Conservation (phyloP, 768 basidiomycete genomes). For the Agaricus sinodeliciosus region DNA sequence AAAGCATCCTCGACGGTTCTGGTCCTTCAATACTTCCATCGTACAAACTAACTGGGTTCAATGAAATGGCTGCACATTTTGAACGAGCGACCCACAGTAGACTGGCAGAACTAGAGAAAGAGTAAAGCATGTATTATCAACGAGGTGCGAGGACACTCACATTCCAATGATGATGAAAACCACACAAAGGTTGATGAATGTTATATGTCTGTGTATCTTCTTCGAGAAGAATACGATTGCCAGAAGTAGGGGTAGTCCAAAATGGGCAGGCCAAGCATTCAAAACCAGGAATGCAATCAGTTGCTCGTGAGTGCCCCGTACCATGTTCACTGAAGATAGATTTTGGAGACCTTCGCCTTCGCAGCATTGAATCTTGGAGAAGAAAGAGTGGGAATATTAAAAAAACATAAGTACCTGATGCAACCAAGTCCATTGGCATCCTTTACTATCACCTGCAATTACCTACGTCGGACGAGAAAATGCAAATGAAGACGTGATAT, state of each 20-base stretch:
- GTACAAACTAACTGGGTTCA: slow-evolving; percentile 27
- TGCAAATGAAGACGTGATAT: neutral
- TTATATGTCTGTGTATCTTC: slow-evolving; percentile 36
- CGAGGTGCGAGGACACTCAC: slow-evolving; percentile 20
- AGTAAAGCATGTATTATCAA: neutral
- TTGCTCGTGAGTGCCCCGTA: slow-evolving; percentile 34
- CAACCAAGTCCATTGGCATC: neutral
- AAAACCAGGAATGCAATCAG: slow-evolving; percentile 36
- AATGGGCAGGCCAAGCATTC: slow-evolving; percentile 44
- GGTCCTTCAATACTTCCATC: slow-evolving; percentile 34
- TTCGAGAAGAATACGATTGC: slow-evolving; percentile 32
- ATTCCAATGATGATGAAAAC: slow-evolving; percentile 41
- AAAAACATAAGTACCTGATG: neutral
- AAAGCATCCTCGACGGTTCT: slow-evolving; percentile 36
- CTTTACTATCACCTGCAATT: neutral
- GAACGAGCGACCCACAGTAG: slow-evolving; percentile 25
- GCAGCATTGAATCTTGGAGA: no score
- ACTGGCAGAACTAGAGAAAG: slow-evolving; percentile 27
- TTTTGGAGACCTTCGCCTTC: neutral
- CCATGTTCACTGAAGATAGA: slow-evolving; percentile 26
- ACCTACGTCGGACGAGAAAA: neutral
- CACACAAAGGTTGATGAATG: slow-evolving; percentile 39
- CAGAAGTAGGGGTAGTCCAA: slow-evolving; percentile 40
- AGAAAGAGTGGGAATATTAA: neutral
- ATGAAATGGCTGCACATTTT: neutral